Evolutionary conservation across 306 rosid species (phyloP).

Genomic region (Crotalaria pallida): DNA sequence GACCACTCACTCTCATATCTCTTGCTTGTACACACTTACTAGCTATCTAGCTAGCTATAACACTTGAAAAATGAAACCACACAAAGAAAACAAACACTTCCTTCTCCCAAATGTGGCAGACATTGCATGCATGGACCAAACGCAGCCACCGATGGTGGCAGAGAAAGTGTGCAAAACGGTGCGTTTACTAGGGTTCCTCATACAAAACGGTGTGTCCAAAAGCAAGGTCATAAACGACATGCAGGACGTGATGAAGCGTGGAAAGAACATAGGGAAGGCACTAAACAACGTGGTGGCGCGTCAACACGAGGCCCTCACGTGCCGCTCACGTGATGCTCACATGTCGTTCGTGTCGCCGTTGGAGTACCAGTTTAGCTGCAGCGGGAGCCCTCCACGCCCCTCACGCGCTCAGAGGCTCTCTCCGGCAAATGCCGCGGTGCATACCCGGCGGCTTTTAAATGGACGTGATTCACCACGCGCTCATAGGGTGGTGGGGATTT

Average conservation of each 20-base stretch:
- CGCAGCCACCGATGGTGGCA: conserved; percentile 16
- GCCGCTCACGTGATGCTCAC: conserved; percentile 38
- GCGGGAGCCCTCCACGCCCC: conserved; percentile 37
- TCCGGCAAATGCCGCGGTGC: not conserved
- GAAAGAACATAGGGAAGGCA: conserved; percentile 36
- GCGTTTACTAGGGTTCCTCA: conserved; percentile 30
- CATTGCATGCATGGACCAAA: conserved; percentile 33
- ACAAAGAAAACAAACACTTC: not conserved
- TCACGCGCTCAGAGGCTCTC: conserved; percentile 20
- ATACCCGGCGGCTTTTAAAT: not conserved
- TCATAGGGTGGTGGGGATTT: not conserved
- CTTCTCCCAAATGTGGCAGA: conserved; percentile 20
- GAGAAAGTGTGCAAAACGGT: conserved; percentile 37
- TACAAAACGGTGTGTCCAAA: conserved; percentile 32
- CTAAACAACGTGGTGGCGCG: conserved; percentile 29
- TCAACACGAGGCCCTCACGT: conserved; percentile 34
- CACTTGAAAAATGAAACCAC: conserved; percentile 20
- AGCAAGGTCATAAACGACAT: conserved; percentile 30
- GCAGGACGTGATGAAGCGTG: conserved; percentile 27
- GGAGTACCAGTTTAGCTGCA: conserved; percentile 47
- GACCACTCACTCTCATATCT: not conserved
- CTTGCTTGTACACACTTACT: not conserved
- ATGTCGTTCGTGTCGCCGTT: conserved; percentile 26
- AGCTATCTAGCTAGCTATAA: not conserved
- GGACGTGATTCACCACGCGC: not conserved